Evolutionary conservation across 169 alveolate species (phyloP), one percentile per base, ranked within the genome.

Genomic region (Cryptosporidium andersoni): DNA sequence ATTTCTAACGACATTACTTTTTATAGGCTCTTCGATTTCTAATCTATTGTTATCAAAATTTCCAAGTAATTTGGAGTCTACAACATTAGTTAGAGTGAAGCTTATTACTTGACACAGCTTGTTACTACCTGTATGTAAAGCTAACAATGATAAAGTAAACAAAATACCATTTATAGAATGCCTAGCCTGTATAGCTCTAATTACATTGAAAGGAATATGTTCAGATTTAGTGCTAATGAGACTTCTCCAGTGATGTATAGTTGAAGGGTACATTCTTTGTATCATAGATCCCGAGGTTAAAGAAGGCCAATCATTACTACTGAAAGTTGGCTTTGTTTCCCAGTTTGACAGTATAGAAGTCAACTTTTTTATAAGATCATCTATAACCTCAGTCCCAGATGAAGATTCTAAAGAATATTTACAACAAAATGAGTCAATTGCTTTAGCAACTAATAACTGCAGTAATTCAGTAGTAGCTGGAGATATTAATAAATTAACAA

Each of bases 111-210:
- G 25, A 0, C 25, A 25, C 25, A 25, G 25, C 25, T 25, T 25
- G 25, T 25, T 25, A 25, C 25, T 25, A 25, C 25, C 0, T 25
- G 25, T 25, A 25, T 25, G 25, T 25, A 25, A 25, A 25, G 25
- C 25, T 25, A 25, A 25, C 25, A 25, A 25, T 25, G 25, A 25
- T 25, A 25, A 25, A 25, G 25, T 25, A 25, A 25, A 25, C 45
- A 58, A 39, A 7, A 74, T 8, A 6, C 85, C 85, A 47, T 45
- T 58, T 51, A 74, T 7, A 39, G 85, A 51, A 58, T 74, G 66
- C 37, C 85, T 74, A 7, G 66, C 58, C 36, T 74, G 85, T 16
- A 74, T 74, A 4, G 74, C 60, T n/a, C 62, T 43, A 0, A 74
- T 68, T 2, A 47, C 60, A 52, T 62, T 74, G n/a, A 9, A 43